These are phyloP conservation scores for Jacaranda mimosifolia DNA, from an alignment of 257 asterid genomes.

Conservation along the genomic window DNA sequence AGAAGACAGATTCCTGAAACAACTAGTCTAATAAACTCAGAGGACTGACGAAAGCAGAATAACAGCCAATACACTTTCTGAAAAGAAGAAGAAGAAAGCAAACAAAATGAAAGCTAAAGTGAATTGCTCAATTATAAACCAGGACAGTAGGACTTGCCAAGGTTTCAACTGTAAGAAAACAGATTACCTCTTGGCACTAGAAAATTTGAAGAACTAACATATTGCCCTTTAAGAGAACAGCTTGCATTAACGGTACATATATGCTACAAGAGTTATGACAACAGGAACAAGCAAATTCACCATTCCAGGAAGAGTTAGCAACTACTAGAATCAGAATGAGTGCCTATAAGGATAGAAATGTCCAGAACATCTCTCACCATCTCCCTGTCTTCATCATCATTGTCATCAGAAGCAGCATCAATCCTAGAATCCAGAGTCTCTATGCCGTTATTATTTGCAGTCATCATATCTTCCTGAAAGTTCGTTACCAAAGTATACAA, in stretches of 20 bases:
- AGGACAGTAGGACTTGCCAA: too few relatives aligned
- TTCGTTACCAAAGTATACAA: conserved; percentile 25
- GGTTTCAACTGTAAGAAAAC: too few relatives aligned
- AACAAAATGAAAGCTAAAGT: too few relatives aligned
- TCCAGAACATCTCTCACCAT: conserved; percentile 35
- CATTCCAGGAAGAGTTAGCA: too few relatives aligned
- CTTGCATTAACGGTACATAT: not conserved
- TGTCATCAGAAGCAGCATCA: conserved; percentile 44
- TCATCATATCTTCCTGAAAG: conserved; percentile 65
- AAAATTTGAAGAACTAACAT: not conserved
- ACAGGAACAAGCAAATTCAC: not conserved
- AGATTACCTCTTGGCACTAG: too few relatives aligned
- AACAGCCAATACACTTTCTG: not conserved
- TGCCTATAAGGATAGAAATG: conserved; percentile 7
- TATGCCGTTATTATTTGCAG: conserved; percentile 47
- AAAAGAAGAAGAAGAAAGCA: too few relatives aligned
- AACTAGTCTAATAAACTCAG: not conserved
- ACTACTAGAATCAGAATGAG: conserved; percentile 14
- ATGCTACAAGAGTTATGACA: not conserved
- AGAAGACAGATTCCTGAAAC: too few relatives aligned
- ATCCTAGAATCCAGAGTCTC: conserved; percentile 46
- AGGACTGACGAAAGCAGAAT: not conserved
- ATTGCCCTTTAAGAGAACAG: not conserved
- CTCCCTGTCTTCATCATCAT: conserved; percentile 34
- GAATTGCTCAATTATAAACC: too few relatives aligned